These are phyloP conservation scores for Yamadazyma tumulicola DNA, from an alignment of 805 yeast genomes.

Conservation along the genomic window DNA sequence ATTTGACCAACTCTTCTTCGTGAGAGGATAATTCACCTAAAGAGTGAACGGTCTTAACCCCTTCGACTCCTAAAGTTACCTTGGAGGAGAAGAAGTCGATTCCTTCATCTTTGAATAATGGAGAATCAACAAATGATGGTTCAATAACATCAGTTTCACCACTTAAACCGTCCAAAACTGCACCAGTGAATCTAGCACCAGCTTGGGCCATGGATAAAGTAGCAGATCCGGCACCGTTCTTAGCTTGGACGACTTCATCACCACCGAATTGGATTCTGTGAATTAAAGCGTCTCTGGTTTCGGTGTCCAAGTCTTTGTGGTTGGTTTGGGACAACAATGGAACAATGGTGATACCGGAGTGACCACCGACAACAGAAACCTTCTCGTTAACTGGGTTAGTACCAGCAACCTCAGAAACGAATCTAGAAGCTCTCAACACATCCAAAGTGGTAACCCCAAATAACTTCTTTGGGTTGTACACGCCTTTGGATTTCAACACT, in stretches of 20 bases:
- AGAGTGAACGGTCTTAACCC: slow-evolving; percentile 78
- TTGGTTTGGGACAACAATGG: slow-evolving; percentile 85
- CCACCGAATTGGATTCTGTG: slow-evolving; percentile 95
- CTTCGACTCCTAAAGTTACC: slow-evolving; percentile 89
- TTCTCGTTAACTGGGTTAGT: slow-evolving; percentile 75
- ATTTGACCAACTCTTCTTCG: slow-evolving; percentile 80
- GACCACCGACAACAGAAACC: slow-evolving; percentile 93
- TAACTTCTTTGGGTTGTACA: slow-evolving; percentile 85
- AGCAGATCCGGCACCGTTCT: slow-evolving; percentile 92
- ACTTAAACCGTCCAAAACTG: slow-evolving; percentile 60
- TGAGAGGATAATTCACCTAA: slow-evolving; percentile 69
- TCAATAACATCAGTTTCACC: slow-evolving; percentile 65
- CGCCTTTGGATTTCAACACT: slow-evolving; percentile 80
- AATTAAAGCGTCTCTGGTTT: slow-evolving; percentile 50
- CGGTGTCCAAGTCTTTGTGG: slow-evolving; percentile 51
- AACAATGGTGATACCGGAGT: slow-evolving; percentile 94
- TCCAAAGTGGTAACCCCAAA: slow-evolving; percentile 97
- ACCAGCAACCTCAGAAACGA: slow-evolving; percentile 62
- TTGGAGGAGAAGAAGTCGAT: slow-evolving; percentile 94
- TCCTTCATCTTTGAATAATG: slow-evolving; percentile 82
- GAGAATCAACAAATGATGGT: slow-evolving; percentile 74
- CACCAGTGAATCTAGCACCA: slow-evolving; percentile 71
- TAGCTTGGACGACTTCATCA: slow-evolving; percentile 92
- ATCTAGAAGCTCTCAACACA: slow-evolving; percentile 84
- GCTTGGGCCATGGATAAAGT: slow-evolving; percentile 93